A percentile compares a stretch with the other conserved stretches of the same genome.
phyloP scores from a whole-genome alignment of 176 grass and related monocot genomes.

The Zoysia japonica region DNA sequence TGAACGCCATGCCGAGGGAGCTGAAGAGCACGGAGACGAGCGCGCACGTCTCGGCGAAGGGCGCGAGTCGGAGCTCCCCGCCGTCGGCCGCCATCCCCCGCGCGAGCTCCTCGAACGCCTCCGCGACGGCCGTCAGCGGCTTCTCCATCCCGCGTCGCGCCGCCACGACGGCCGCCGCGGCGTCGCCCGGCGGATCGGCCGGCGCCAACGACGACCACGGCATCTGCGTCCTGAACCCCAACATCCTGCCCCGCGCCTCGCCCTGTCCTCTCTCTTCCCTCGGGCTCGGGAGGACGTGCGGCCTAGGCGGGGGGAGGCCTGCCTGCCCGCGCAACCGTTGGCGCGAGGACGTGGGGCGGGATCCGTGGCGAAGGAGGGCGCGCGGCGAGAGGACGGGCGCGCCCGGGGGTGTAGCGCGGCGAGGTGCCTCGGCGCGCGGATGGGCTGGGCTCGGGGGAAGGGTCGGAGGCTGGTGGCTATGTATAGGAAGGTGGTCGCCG shows the following conservation, averaged over 20 bases:
- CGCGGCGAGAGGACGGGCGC: conserved; percentile 32
- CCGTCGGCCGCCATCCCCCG: conserved; percentile 47
- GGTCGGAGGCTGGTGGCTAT: conserved; percentile 33
- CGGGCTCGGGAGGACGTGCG: neutral
- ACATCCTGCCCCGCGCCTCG: conserved; percentile 14
- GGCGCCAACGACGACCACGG: conserved; percentile 39
- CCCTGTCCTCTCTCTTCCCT: neutral
- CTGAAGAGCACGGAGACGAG: conserved; percentile 89
- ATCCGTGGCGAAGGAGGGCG: neutral
- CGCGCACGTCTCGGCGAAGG: conserved; percentile 76
- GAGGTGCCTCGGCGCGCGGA: conserved; percentile 34
- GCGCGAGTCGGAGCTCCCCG: conserved; percentile 61
- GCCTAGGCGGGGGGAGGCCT: neutral
- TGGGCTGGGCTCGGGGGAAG: neutral
- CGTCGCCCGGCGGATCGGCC: conserved; percentile 36
- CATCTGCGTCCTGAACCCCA: conserved; percentile 54
- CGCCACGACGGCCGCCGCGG: conserved; percentile 35
- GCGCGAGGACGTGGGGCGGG: conserved; percentile 6
- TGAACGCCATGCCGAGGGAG: conserved; percentile 91
- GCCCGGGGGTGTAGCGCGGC: conserved; percentile 39
- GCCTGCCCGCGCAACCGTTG: conserved; percentile 12
- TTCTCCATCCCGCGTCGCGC: conserved; percentile 44
- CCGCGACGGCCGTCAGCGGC: conserved; percentile 65
- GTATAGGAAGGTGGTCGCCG: conserved; percentile 43
- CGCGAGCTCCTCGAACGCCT: conserved; percentile 85